phyloP scores from a whole-genome alignment of 345 rosid genomes.

The Noccaea bulbosa region DNA sequence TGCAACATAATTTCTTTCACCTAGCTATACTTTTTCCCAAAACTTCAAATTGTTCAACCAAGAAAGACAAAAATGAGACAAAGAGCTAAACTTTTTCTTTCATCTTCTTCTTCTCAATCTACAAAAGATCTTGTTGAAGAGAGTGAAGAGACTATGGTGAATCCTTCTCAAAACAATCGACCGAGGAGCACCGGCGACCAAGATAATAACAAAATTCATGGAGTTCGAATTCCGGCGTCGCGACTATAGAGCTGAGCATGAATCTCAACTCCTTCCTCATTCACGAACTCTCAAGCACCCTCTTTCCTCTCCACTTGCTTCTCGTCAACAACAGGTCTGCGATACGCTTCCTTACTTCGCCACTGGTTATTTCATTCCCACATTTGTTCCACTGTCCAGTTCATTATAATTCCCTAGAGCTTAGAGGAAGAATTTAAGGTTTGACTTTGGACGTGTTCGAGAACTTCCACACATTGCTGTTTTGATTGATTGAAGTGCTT shows the following conservation, averaged over 20 bases:
- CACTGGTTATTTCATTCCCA: no score
- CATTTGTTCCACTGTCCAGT: neutral
- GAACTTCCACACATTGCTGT: neutral
- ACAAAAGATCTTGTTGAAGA: no score
- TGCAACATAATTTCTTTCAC: no score
- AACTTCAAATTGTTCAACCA: no score
- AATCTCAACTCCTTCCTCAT: constrained; percentile 60
- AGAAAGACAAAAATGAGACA: no score
- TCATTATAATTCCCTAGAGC: neutral
- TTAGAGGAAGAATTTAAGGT: neutral
- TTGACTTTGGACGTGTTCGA: neutral
- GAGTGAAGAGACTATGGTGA: no score
- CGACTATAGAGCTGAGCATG: constrained; percentile 52
- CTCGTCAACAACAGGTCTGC: constrained; percentile 53
- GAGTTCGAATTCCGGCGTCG: constrained; percentile 75
- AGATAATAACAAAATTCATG: constrained; percentile 28
- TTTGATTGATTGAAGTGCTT: neutral
- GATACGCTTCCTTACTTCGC: neutral
- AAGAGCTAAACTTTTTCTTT: no score
- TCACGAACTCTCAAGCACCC: constrained; percentile 59
- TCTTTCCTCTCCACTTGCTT: constrained; percentile 48
- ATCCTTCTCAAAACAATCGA: no score
- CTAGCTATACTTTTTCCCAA: no score
- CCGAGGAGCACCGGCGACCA: neutral
- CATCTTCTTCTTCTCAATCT: no score